A percentile compares a stretch with the other conserved stretches of the same genome.
These are phyloP conservation scores for Tinospora cordifolia DNA, from an alignment of 164 flowering plant genomes.

Conservation along the genomic window DNA sequence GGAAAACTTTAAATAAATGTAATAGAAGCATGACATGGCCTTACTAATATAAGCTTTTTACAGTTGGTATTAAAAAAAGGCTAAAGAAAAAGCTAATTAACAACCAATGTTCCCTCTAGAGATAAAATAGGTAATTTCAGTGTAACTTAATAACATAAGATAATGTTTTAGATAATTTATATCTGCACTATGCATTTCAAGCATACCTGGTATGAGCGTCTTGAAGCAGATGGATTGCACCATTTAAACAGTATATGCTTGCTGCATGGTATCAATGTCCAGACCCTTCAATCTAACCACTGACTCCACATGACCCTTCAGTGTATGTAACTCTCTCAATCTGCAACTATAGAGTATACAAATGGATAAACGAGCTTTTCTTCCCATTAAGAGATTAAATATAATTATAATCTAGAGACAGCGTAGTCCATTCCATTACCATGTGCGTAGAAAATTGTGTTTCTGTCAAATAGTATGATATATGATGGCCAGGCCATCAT, in stretches of 20 bases:
- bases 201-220: neutral
- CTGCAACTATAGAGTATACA: conserved; percentile 30
- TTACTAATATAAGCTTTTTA: neutral
- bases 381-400: neutral
- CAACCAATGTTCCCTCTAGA: neutral
- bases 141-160: neutral
- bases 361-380: neutral
- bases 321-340: conserved; percentile 58
- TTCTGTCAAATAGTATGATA: too few relatives aligned
- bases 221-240: neutral
- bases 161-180: conserved; percentile 1
- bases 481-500: too few relatives aligned
- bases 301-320: conserved; percentile 79
- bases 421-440: neutral
- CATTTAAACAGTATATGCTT: conserved; percentile 66
- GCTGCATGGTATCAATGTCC: conserved; percentile 74
- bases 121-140: neutral
- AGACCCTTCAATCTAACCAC: conserved; percentile 71
- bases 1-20: neutral
- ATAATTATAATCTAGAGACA: neutral
- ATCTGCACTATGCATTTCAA: conserved; percentile 4
- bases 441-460: too few relatives aligned
- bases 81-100: neutral
- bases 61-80: neutral
- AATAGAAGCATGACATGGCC: neutral